Evolutionary conservation across 2,329 filamentous ascomycete species (phyloP).

Genomic region (Fonsecaea pedrosoi): DNA sequence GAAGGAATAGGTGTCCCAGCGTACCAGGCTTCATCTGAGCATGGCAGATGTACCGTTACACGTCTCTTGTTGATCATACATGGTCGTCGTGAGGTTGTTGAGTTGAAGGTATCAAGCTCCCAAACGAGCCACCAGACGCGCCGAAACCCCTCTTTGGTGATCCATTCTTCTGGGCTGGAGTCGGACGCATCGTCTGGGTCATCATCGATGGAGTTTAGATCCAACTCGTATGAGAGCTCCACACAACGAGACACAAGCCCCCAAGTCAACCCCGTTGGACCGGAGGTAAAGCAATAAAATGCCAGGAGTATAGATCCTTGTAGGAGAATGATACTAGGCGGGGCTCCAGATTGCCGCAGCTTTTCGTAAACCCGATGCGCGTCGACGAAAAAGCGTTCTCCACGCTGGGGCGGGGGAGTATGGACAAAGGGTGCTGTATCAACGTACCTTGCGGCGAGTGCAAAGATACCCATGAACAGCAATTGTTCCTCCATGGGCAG

Average conservation of each 20-base stretch:
- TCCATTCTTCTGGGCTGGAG: slow-evolving; percentile 1
- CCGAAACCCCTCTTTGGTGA: slow-evolving; percentile 27
- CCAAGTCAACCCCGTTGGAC: slow-evolving; percentile 60
- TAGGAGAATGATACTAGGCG: slow-evolving; percentile 16
- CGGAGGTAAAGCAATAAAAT: slow-evolving; percentile 30
- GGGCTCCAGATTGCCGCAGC: slow-evolving; percentile 6
- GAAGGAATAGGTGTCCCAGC: slow-evolving; percentile 18
- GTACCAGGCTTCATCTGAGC: slow-evolving; percentile 30
- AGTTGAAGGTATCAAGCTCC: slow-evolving; percentile 30
- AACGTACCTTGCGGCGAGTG: slow-evolving; percentile 24
- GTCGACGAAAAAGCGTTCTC: slow-evolving; percentile 21
- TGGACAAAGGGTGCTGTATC: slow-evolving; percentile 14
- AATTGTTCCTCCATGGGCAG: slow-evolving; percentile 17
- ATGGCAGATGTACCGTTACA: slow-evolving; percentile 23
- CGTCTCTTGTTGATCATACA: slow-evolving; percentile 25
- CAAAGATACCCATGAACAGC: slow-evolving; percentile 28
- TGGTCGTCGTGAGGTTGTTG: slow-evolving; percentile 24
- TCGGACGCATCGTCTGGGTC: slow-evolving; percentile 15
- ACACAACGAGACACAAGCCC: slow-evolving; percentile 95
- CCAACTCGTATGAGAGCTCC: slow-evolving; percentile 84
- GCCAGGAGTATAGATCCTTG: slow-evolving; percentile 30
- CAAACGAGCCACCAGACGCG: slow-evolving; percentile 30
- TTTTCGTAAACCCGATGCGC: slow-evolving; percentile 20
- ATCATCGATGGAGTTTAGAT: slow-evolving; percentile 86
- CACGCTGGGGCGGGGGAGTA: slow-evolving; percentile 14